A percentile compares a stretch with the other conserved stretches of the same genome.
phyloP scores from a whole-genome alignment of 345 rosid genomes.

The Heritiera littoralis region DNA sequence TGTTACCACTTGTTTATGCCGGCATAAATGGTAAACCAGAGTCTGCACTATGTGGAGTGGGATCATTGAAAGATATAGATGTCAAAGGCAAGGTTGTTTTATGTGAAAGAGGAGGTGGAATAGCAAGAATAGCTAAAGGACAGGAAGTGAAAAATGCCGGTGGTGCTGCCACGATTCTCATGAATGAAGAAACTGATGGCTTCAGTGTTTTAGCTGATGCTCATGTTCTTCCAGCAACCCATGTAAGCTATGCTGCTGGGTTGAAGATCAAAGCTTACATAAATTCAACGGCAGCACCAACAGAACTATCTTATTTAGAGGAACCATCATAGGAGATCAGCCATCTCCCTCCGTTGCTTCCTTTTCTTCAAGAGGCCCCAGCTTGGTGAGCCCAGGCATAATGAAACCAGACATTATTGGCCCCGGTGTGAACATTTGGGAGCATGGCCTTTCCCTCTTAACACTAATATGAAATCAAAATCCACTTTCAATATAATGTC shows the following conservation, averaged over 20 bases:
- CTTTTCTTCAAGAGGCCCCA: conserved; percentile 50
- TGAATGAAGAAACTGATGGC: conserved; percentile 27
- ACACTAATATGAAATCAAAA: conserved; percentile 21
- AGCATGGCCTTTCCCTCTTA: conserved; percentile 37
- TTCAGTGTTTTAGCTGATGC: conserved; percentile 32
- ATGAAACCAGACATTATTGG: conserved; percentile 51
- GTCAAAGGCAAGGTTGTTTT: conserved; percentile 42
- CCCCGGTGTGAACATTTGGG: conserved; percentile 44
- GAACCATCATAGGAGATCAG: conserved; percentile 31
- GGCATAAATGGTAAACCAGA: conserved; percentile 31
- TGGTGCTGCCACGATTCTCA: conserved; percentile 47
- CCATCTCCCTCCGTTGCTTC: conserved; percentile 37
- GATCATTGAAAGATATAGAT: conserved; percentile 24
- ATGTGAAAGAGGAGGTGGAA: conserved; percentile 40
- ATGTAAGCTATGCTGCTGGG: conserved; percentile 34
- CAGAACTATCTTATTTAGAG: conserved; percentile 31
- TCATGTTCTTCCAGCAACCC: conserved; percentile 47
- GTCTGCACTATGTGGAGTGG: conserved; percentile 26
- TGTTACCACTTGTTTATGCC: conserved; percentile 47
- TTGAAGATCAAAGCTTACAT: conserved; percentile 36
- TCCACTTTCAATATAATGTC: conserved; percentile 37
- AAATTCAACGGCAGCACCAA: conserved; percentile 27
- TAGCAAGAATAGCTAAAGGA: conserved; percentile 31
- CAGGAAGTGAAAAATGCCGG: conserved; percentile 40
- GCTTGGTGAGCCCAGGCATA: conserved; percentile 37